Conservation (phyloP, 1,139 yeast species). For the Debaryomyces coudertii region DNA sequence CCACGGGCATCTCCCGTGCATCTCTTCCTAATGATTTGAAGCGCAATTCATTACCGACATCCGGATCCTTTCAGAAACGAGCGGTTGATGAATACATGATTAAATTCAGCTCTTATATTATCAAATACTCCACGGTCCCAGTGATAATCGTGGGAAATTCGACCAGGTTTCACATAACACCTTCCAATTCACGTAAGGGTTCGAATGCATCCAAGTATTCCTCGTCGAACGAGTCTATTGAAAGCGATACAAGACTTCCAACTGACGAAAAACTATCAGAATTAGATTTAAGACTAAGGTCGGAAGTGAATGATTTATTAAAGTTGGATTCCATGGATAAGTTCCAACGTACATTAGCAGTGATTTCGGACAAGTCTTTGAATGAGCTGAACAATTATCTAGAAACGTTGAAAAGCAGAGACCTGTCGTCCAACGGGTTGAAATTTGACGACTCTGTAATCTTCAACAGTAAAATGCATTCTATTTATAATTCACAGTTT, state of each 20-base stretch:
- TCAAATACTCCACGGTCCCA: constrained; percentile 47
- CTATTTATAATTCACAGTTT: constrained; percentile 35
- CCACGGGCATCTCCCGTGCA: not conserved
- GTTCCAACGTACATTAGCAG: constrained; percentile 27
- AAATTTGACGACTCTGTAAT: constrained; percentile 20
- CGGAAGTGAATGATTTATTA: constrained; percentile 6
- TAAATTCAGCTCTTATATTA: constrained; percentile 42
- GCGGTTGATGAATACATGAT: constrained; percentile 31
- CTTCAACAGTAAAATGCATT: constrained; percentile 33
- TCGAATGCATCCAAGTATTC: constrained; percentile 5
- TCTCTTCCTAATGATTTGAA: constrained; percentile 1
- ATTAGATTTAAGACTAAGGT: not conserved
- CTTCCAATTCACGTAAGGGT: not conserved
- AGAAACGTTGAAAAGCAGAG: constrained; percentile 23
- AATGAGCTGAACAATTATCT: constrained; percentile 31
- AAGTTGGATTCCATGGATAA: constrained; percentile 12
- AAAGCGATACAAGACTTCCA: constrained; percentile 3
- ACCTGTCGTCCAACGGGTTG: constrained; percentile 12
- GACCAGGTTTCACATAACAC: constrained; percentile 13
- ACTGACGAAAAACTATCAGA: constrained; percentile 2
- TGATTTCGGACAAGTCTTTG: constrained; percentile 36
- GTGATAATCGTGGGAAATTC: constrained; percentile 42
- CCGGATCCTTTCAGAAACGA: not conserved
- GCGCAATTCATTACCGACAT: not conserved
- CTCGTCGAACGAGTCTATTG: constrained; percentile 8